Evolutionary conservation across 179 eudicot species (phyloP).

Genomic region (Beta lomatogona): DNA sequence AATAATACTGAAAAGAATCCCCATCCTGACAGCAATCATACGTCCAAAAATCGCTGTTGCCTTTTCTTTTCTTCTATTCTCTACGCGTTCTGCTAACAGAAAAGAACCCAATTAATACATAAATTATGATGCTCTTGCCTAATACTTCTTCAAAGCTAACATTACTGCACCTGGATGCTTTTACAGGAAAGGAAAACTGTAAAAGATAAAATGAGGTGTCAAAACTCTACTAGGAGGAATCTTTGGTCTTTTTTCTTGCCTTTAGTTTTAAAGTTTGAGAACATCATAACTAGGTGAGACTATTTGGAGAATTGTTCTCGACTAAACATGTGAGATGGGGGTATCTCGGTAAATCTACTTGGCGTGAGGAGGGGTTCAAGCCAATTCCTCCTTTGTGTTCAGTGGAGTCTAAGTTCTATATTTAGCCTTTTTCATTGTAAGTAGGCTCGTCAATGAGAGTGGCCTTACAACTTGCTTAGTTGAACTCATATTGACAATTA

Average conservation of each 20-base stretch:
- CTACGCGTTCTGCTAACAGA: background rate
- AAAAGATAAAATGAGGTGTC: background rate
- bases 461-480: conserved; percentile 14
- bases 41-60: conserved; percentile 32
- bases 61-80: conserved; percentile 21
- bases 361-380: too few species aligned
- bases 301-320: background rate
- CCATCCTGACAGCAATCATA: conserved; percentile 37
- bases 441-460: background rate
- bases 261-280: background rate
- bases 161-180: conserved; percentile 20
- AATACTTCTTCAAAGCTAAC: background rate
- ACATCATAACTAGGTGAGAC: background rate
- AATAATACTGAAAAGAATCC: conserved; percentile 61
- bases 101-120: background rate
- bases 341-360: too few species aligned
- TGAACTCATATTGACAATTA: background rate
- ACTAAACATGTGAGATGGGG: too few species aligned
- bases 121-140: background rate
- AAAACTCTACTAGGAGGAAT: background rate
- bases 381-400: too few species aligned
- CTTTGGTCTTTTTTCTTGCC: background rate
- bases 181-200: background rate
- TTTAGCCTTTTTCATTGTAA: background rate
- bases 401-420: too few species aligned